Evolutionary conservation across 176 grass and related monocot species (phyloP).

Genomic region (Microstegium vimineum): DNA sequence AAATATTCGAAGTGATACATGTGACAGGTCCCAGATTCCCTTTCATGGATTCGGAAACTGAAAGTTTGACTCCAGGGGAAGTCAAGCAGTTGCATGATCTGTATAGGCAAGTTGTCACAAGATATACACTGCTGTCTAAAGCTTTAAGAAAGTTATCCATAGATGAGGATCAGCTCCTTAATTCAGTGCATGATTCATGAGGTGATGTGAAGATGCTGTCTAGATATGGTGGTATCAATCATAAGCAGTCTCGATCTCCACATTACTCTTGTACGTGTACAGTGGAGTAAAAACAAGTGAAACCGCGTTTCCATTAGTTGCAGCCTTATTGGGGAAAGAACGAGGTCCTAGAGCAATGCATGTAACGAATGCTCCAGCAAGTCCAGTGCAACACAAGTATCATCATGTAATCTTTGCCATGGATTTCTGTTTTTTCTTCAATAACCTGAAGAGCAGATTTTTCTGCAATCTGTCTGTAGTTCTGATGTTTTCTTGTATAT

Average conservation of each 20-base stretch:
- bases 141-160: constrained; percentile 58
- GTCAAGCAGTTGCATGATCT: constrained; percentile 59
- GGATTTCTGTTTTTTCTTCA: neutral
- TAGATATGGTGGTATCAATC: neutral
- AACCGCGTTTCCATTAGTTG: neutral
- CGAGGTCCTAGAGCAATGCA: neutral
- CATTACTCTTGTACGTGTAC: neutral
- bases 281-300: neutral
- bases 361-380: neutral
- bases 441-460: neutral
- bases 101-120: constrained; percentile 68
- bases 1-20: neutral
- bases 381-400: constrained; percentile 23
- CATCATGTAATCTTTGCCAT: neutral
- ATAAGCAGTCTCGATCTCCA: neutral
- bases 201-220: constrained; percentile 12
- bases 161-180: constrained; percentile 59
- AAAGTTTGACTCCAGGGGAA: constrained; percentile 47
- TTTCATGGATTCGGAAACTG: constrained; percentile 63
- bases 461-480: neutral
- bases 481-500: neutral
- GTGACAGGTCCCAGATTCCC: constrained; percentile 53
- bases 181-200: constrained; percentile 32
- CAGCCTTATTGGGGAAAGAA: neutral
- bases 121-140: constrained; percentile 53